These are phyloP conservation scores for Casuarina glauca DNA, from an alignment of 306 rosid species.

Conservation along the genomic window DNA sequence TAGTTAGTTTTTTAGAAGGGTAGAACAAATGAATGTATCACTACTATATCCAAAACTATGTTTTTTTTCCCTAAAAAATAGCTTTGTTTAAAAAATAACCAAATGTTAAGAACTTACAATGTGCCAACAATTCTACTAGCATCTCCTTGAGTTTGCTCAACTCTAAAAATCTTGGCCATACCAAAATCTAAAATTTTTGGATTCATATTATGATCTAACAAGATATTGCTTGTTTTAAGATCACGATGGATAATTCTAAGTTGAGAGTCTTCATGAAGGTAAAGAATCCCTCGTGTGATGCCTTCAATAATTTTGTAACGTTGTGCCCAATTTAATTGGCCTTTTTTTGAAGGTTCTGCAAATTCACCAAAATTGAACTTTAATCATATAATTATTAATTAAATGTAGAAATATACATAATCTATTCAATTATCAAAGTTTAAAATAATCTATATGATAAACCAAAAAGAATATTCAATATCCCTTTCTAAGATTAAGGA, in stretches of 20 bases:
- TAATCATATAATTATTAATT: not conserved
- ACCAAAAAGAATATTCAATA: not conserved
- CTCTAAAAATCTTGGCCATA: slow-evolving; percentile 34
- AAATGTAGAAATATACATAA: not conserved
- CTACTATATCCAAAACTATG: too few relatives aligned
- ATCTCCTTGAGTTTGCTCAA: slow-evolving; percentile 30
- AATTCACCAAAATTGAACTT: not conserved
- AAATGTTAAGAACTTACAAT: slow-evolving; percentile 33
- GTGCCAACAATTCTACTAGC: slow-evolving; percentile 44
- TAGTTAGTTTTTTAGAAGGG: too few relatives aligned
- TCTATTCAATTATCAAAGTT: not conserved
- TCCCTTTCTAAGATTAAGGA: not conserved
- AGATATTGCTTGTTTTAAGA: slow-evolving; percentile 41
- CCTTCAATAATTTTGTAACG: slow-evolving; percentile 41
- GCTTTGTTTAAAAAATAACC: not conserved
- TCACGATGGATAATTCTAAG: slow-evolving; percentile 47
- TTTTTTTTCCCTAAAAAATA: too few relatives aligned
- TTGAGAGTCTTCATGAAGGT: slow-evolving; percentile 50
- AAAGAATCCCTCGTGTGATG: slow-evolving; percentile 44
- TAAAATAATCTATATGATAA: too few relatives aligned
- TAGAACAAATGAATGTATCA: too few relatives aligned
- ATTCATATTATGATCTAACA: slow-evolving; percentile 38
- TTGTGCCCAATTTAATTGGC: slow-evolving; percentile 36
- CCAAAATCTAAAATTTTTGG: slow-evolving; percentile 55
- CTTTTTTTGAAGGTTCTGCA: slow-evolving; percentile 22